Base-by-base conservation (phyloP, 2,329 filamentous ascomycete species). In the Helotiales sp. region DNA sequence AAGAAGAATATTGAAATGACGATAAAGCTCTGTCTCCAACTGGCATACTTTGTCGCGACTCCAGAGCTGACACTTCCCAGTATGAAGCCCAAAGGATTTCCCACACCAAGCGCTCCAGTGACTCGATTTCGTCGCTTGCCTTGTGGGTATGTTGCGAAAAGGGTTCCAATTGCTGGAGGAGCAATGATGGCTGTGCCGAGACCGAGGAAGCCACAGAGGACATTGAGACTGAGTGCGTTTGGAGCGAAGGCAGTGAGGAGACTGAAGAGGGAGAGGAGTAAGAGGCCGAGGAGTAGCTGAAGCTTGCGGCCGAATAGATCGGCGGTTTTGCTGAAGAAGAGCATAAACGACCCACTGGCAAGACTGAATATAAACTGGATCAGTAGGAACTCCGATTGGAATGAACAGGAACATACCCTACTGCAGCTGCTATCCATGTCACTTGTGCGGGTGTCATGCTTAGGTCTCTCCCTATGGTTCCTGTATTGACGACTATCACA, bases 341-440 rank as follows among this genome's bases (percentile, higher is more conserved):
- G 82, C 69, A 92, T 82, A 71, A 91, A 87, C 0, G 89, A 84
- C 6, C 89, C 89, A 40, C 86, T 86, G 1, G 85, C 86, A 17
- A 92, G 81, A 15, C 84, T 86, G 64, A 30, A n/a, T 24, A 8
- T 40, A 2, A 6, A 5, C 20, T 22, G 11, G 17, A 17, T 57
- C 15, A 20, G 24, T 11, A 50, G 49, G 20, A 30, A 17, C 10
- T 7, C 15, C 13, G 26, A 6, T 13, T 7, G 22, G 15, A 15
- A 43, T 20, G 22, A 40, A 7, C 22, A 20, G 45, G 17, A 10
- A 43, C 37, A 78, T 78, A 85, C 79, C 86, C 85, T 45, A 85
- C 82, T n/a, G 88, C 84, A 7, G 88, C 88, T 55, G 82, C 83
- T 68, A 91, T 87, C 89, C 89, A 91, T 0, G 88, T 89, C 26